Evolutionary conservation across 2,329 filamentous ascomycete species (phyloP), one percentile per base, ranked within the genome.

Genomic region (Hypoxylon sp.): DNA sequence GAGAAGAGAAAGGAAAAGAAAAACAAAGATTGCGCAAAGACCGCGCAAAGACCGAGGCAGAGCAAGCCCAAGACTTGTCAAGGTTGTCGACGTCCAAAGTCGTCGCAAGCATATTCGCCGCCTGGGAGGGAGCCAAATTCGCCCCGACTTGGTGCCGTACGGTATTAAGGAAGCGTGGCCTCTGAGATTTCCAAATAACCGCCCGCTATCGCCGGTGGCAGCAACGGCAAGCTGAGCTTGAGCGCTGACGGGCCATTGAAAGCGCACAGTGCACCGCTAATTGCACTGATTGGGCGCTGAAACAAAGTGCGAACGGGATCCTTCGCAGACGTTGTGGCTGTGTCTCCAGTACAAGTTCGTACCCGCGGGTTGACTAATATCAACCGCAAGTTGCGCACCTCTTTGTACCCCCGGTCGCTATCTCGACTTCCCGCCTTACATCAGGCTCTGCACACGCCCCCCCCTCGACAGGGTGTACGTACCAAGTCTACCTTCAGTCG

Each of bases 251-350:
- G 37, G 18, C 31, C 33, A 47, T 37, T 40, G 42, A 35, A 40
- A 41, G 50, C 24, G 29, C 58, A 54, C 48, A 51, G 58, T 58
- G 49, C 29, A 21, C 31, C 18, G 38, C 37, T 38, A 3, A 48
- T 27, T 26, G 18, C 31, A 52, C 15, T 49, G 57, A 63, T 63
- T 63, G 60, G 61, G 40, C 54, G 58, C 58, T 59, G 55, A 59
- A 64, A 58, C 68, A 70, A 69, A 68, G 69, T 71, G 69, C 66
- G 69, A 71, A 31, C 31, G 26, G 58, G 66, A 64, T 27, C 20
- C 21, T 63, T 51, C 55, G 64, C 58, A 60, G 63, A 71, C 69
- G 66, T 66, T 71, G 69, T 70, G 68, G 68, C 68, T 66, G 66
- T 61, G 67, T 33, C 43, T 26, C 41, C 23, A 43, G 26, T 23